Percentiles rank a stretch among this genome's conserved stretches.
These are phyloP conservation scores for Farysia itapuensis DNA, from an alignment of 1,284 basidiomycete species.

Conservation along the genomic window DNA sequence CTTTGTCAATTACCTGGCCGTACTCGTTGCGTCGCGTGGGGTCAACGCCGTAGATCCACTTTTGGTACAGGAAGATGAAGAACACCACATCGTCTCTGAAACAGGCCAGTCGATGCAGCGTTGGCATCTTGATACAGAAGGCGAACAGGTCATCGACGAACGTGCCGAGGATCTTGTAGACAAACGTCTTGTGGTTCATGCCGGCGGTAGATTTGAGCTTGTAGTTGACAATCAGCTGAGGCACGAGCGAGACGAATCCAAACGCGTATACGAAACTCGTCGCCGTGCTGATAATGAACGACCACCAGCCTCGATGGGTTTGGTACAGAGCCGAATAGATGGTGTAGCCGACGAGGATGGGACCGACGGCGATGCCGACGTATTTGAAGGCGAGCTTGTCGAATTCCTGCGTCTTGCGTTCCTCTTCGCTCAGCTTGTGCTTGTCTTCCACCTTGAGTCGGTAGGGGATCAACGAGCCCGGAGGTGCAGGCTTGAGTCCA, in stretches of 20 bases:
- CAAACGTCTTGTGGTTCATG: conserved; percentile 95
- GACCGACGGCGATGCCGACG: conserved; percentile 83
- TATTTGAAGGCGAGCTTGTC: conserved; percentile 85
- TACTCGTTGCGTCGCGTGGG: conserved; percentile 92
- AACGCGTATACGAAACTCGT: conserved; percentile 93
- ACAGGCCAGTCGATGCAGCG: conserved; percentile 82
- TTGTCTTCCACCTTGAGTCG: conserved; percentile 81
- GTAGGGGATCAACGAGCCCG: conserved; percentile 75
- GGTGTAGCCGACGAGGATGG: conserved; percentile 80
- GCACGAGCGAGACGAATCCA: conserved; percentile 75
- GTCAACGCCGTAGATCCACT: conserved; percentile 94
- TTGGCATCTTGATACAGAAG: conserved; percentile 94
- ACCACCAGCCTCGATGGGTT: conserved; percentile 90
- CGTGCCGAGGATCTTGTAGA: conserved; percentile 86
- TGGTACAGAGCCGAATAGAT: conserved; percentile 70
- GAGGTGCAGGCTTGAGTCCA: conserved; percentile 66
- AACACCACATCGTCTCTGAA: conserved; percentile 65
- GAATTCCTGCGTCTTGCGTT: conserved; percentile 94
- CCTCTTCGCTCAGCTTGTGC: conserved; percentile 87
- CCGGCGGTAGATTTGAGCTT: conserved; percentile 82
- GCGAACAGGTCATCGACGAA: conserved; percentile 77
- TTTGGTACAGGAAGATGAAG: conserved; percentile 63
- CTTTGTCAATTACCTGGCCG: conserved; percentile 66
- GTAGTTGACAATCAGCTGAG: conserved; percentile 69
- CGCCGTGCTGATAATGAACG: conserved; percentile 78